phyloP scores from a whole-genome alignment of 1,284 basidiomycete species.

The Inonotus obliquus region DNA sequence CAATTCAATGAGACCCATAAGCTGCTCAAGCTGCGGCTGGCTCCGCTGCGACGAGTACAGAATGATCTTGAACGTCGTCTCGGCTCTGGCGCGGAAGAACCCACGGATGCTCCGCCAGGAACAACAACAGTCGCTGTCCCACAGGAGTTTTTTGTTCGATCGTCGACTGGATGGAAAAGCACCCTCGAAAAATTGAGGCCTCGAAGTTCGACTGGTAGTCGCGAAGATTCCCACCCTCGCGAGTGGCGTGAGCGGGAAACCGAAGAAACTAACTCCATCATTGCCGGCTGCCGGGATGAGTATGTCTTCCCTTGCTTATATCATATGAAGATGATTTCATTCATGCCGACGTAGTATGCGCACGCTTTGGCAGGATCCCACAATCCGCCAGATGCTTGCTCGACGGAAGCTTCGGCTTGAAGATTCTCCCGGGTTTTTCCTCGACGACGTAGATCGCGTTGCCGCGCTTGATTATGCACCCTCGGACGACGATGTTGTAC shows the following conservation, averaged over 20 bases:
- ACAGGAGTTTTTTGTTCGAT: constrained; percentile 67
- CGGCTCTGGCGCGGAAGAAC: constrained; percentile 15
- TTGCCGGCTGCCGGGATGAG: constrained; percentile 52
- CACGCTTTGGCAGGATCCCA: constrained; percentile 56
- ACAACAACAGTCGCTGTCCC: constrained; percentile 33
- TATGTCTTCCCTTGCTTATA: not conserved
- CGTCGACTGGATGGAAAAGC: constrained; percentile 60
- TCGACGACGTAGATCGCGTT: constrained; percentile 66
- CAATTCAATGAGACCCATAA: constrained; percentile 60
- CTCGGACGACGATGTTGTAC: constrained; percentile 50
- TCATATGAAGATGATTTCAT: not conserved
- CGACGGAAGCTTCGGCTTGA: constrained; percentile 63
- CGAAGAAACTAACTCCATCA: constrained; percentile 58
- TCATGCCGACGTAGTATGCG: constrained; percentile 35
- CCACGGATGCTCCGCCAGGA: not conserved
- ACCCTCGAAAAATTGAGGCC: constrained; percentile 49
- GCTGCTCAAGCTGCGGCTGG: constrained; percentile 51
- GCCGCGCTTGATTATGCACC: constrained; percentile 59
- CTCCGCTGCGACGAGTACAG: constrained; percentile 53
- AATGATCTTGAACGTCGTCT: constrained; percentile 54
- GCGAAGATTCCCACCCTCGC: constrained; percentile 35
- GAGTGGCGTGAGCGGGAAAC: constrained; percentile 37
- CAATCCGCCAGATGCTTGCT: constrained; percentile 53
- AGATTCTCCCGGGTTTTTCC: constrained; percentile 69
- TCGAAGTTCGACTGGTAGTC: constrained; percentile 35